phyloP scores from a whole-genome alignment of 805 yeast genomes.

The Barnettozyma vustinii region DNA sequence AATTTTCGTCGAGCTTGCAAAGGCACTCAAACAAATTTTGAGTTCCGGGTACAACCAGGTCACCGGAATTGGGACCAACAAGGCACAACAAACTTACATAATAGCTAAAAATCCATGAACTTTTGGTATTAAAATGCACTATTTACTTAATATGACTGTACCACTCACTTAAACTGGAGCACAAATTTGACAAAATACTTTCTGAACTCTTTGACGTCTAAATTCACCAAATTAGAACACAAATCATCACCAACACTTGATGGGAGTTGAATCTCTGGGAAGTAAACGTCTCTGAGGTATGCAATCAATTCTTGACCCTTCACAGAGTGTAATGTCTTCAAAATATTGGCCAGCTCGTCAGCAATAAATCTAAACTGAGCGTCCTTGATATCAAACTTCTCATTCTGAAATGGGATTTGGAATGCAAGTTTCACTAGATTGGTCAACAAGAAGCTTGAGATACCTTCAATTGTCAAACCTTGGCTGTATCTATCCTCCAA shows the following conservation, averaged over 20 bases:
- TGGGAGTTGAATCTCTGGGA: conserved; percentile 54
- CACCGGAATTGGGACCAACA: background rate
- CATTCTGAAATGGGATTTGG: conserved; percentile 74
- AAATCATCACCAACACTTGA: conserved; percentile 55
- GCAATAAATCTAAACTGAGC: conserved; percentile 74
- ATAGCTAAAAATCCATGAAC: background rate
- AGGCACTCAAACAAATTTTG: background rate
- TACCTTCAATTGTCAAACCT: conserved; percentile 53
- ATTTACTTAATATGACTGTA: background rate
- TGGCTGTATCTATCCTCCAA: conserved; percentile 48
- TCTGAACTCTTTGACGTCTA: conserved; percentile 60
- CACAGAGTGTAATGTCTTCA: conserved; percentile 54
- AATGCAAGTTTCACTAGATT: conserved; percentile 63
- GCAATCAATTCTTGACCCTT: conserved; percentile 42
- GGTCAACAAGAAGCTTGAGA: conserved; percentile 64
- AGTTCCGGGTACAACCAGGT: background rate
- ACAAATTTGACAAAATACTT: conserved; percentile 56
- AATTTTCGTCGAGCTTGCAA: conserved; percentile 5
- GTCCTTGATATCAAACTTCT: conserved; percentile 62
- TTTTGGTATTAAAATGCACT: background rate
- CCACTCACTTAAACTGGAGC: conserved; percentile 23
- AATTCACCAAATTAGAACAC: conserved; percentile 48
- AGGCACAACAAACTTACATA: background rate
- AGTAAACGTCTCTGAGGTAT: conserved; percentile 47
- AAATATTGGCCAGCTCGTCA: conserved; percentile 65